phyloP scores from a whole-genome alignment of 345 rosid species.

The Arabidopsis thaliana region DNA sequence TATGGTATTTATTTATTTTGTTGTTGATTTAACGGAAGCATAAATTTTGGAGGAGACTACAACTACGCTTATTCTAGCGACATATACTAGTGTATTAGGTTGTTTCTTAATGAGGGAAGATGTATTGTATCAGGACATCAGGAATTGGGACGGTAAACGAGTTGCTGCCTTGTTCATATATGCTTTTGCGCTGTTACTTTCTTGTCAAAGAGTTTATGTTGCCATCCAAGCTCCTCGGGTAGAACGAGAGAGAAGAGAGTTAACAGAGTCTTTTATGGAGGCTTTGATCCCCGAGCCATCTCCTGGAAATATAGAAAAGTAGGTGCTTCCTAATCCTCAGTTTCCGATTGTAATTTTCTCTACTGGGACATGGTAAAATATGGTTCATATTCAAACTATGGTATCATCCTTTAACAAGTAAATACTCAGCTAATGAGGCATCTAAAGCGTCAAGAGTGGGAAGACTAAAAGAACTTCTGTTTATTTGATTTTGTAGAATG shows the following conservation, averaged over 20 bases:
- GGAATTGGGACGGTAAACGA: slow-evolving; percentile 77
- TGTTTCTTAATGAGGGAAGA: neutral
- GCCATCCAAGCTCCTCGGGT: slow-evolving; percentile 71
- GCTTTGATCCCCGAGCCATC: slow-evolving; percentile 95
- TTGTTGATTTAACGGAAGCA: neutral
- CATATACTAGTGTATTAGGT: neutral
- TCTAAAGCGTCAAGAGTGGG: slow-evolving; percentile 22
- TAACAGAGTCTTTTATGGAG: slow-evolving; percentile 94
- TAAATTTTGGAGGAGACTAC: neutral
- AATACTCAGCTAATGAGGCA: slow-evolving; percentile 12
- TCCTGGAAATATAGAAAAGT: slow-evolving; percentile 75
- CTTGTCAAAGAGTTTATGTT: slow-evolving; percentile 67
- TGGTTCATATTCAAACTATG: neutral
- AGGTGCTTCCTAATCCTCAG: slow-evolving; percentile 30
- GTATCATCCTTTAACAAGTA: neutral
- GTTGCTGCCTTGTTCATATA: slow-evolving; percentile 65
- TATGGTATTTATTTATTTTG: neutral
- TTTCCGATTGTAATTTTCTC: slow-evolving; percentile 13
- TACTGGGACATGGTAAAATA: slow-evolving; percentile 5
- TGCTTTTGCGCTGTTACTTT: slow-evolving; percentile 55
- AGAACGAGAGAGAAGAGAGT: slow-evolving; percentile 65
- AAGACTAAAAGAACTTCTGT: slow-evolving; percentile 9
- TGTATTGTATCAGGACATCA: slow-evolving; percentile 66
- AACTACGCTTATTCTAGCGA: neutral
- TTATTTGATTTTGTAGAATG: slow-evolving; percentile 32